Percentiles rank a stretch among this genome's conserved stretches.
Evolutionary conservation across 768 basidiomycete genomes (phyloP).

Genomic region (Hypsizygus marmoreus): DNA sequence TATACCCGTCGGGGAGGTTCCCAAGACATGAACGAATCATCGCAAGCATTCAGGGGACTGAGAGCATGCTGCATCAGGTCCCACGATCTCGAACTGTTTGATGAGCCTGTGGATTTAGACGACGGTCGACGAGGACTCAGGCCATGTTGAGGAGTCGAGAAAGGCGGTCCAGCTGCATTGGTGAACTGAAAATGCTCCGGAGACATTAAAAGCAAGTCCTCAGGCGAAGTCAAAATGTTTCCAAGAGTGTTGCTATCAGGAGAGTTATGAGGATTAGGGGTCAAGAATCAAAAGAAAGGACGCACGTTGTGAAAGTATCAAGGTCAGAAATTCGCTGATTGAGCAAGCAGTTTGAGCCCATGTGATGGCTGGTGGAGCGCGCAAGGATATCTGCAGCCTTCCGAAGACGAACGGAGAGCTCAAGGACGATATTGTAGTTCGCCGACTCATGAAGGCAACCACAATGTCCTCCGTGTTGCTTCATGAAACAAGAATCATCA

Average conservation of each 20-base stretch:
- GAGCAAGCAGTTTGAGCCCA: slow-evolving; percentile 37
- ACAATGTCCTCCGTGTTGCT: slow-evolving; percentile 43
- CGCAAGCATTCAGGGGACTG: slow-evolving; percentile 39
- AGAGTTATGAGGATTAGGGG: slow-evolving; percentile 12
- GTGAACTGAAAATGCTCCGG: slow-evolving; percentile 16
- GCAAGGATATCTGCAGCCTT: slow-evolving; percentile 58
- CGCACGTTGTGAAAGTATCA: slow-evolving; percentile 57
- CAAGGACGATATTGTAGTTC: slow-evolving; percentile 60
- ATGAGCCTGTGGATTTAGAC: slow-evolving; percentile 10
- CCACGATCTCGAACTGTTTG: slow-evolving; percentile 31
- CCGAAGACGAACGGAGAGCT: slow-evolving; percentile 64
- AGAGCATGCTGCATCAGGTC: slow-evolving; percentile 25
- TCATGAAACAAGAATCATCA: slow-evolving; percentile 29
- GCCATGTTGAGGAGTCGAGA: slow-evolving; percentile 14
- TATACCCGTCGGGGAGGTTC: slow-evolving; percentile 40
- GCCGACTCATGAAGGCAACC: slow-evolving; percentile 57
- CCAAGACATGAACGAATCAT: slow-evolving; percentile 67
- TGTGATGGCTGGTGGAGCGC: slow-evolving; percentile 43
- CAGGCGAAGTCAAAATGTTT: slow-evolving; percentile 33
- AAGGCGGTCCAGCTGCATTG: slow-evolving; percentile 7
- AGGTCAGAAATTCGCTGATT: slow-evolving; percentile 50
- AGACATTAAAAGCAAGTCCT: slow-evolving; percentile 20
- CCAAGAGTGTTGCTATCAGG: slow-evolving; percentile 41
- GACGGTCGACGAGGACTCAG: slow-evolving; percentile 13
- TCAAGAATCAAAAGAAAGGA: slow-evolving; percentile 5